phyloP scores from a whole-genome alignment of 495 filamentous ascomycete genomes.

The Penicillium steckii region DNA sequence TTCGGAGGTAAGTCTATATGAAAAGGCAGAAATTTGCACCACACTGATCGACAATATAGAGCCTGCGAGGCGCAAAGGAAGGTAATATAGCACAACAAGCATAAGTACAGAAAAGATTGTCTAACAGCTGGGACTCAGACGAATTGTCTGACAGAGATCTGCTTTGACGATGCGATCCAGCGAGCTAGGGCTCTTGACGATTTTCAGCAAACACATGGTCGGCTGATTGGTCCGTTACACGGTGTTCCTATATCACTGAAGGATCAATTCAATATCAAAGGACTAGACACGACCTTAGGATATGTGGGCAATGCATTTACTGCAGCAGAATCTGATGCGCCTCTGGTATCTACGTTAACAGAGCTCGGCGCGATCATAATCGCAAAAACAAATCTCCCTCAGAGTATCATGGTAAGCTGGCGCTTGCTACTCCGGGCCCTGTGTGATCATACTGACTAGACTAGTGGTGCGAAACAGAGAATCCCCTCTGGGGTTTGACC shows the following conservation, averaged over 20 bases:
- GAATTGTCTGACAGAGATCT: slow-evolving; percentile 63
- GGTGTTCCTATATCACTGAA: slow-evolving; percentile 65
- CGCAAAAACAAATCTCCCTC: slow-evolving; percentile 60
- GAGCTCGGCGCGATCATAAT: slow-evolving; percentile 53
- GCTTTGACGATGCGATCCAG: slow-evolving; percentile 58
- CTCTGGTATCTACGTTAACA: slow-evolving; percentile 45
- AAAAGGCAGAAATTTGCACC: too few relatives aligned
- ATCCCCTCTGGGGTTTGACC: slow-evolving; percentile 54
- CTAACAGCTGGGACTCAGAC: too few relatives aligned
- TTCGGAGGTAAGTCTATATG: too few relatives aligned
- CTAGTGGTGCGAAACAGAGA: slow-evolving; percentile 52
- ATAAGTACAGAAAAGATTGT: too few relatives aligned
- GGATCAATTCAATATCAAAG: slow-evolving; percentile 64
- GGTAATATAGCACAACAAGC: too few relatives aligned
- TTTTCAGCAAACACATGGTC: slow-evolving; percentile 40
- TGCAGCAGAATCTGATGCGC: slow-evolving; percentile 48
- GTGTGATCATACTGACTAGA: background rate
- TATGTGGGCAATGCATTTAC: slow-evolving; percentile 53
- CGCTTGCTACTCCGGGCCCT: background rate
- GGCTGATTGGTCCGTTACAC: slow-evolving; percentile 59
- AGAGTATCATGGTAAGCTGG: slow-evolving; percentile 46
- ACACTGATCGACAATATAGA: too few relatives aligned
- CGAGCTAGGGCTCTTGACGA: slow-evolving; percentile 56
- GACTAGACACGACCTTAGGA: slow-evolving; percentile 56
- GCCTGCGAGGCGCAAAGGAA: too few relatives aligned